Evolutionary conservation across 768 basidiomycete species (phyloP).

Genomic region (Suillus americanus): DNA sequence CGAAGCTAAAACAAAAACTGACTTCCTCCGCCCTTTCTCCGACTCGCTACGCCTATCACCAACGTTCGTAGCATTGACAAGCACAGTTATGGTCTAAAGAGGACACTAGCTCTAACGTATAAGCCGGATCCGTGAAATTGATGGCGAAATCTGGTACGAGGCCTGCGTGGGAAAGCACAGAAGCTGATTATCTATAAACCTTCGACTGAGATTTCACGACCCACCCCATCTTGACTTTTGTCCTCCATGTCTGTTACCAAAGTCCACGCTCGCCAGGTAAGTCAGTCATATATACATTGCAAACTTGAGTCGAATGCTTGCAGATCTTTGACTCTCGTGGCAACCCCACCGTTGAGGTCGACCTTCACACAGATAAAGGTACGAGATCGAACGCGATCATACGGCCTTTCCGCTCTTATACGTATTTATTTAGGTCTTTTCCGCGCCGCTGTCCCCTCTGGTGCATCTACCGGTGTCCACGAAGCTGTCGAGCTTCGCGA

Average conservation of each 20-base stretch:
- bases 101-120: constrained; percentile 3
- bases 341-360: constrained; percentile 96
- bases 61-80: constrained; percentile 7
- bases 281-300: constrained; percentile 9
- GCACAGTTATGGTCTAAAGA: constrained; percentile 5
- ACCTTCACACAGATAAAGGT: constrained; percentile 88
- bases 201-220: constrained; percentile 1
- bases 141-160: constrained; percentile 14
- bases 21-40: constrained; percentile 12
- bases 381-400: constrained; percentile 19
- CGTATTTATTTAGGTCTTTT: constrained; percentile 66
- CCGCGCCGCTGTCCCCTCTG: constrained; percentile 95
- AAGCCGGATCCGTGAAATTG: background rate
- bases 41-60: background rate
- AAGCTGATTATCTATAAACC: constrained; percentile 7
- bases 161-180: constrained; percentile 35
- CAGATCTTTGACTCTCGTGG: constrained; percentile 99
- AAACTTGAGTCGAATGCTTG: constrained; percentile 15
- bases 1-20: constrained; percentile 7
- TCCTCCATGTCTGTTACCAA: constrained; percentile 87
- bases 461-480: constrained; percentile 97
- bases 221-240: constrained; percentile 22
- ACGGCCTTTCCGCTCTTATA: constrained; percentile 3
- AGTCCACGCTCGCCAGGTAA: constrained; percentile 89
- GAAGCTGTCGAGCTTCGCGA: constrained; percentile 99